Conservation (phyloP, 2,329 filamentous ascomycete species). For the Chaetomiaceae sp. region DNA sequence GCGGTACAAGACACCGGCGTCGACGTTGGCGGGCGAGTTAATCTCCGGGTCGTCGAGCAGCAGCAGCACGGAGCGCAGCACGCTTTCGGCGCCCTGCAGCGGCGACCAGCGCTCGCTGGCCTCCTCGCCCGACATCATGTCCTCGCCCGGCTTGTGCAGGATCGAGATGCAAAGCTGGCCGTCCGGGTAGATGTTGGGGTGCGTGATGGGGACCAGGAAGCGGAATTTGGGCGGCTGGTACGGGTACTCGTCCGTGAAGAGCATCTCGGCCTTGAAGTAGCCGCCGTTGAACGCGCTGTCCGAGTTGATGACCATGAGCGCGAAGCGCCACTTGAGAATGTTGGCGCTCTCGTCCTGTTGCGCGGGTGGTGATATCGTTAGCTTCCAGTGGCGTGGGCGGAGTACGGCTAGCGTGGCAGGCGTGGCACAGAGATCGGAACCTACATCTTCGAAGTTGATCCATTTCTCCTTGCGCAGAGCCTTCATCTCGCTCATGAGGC, state of each 20-base stretch:
- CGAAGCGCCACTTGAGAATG: slow-evolving; percentile 80
- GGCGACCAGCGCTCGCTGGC: slow-evolving; percentile 93
- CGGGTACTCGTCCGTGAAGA: slow-evolving; percentile 82
- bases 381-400: neutral
- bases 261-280: slow-evolving; percentile 87
- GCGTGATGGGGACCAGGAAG: slow-evolving; percentile 72
- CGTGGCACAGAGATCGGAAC: no score
- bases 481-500: slow-evolving; percentile 85
- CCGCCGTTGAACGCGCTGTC: slow-evolving; percentile 89
- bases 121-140: slow-evolving; percentile 82
- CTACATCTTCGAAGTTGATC: slow-evolving; percentile 67
- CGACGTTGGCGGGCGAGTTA: slow-evolving; percentile 88
- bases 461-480: slow-evolving; percentile 82
- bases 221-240: slow-evolving; percentile 84
- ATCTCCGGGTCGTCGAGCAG: slow-evolving; percentile 92
- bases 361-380: neutral
- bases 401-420: neutral
- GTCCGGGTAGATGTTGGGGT: slow-evolving; percentile 90
- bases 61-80: slow-evolving; percentile 85
- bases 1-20: slow-evolving; percentile 80
- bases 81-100: slow-evolving; percentile 87
- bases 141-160: slow-evolving; percentile 84
- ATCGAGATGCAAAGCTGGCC: slow-evolving; percentile 95
- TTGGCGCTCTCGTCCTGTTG: slow-evolving; percentile 59
- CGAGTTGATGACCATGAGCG: slow-evolving; percentile 85